Evolutionary conservation across 73 alveolate genomes (phyloP).

Genomic region (Paraurostyla sp.): DNA sequence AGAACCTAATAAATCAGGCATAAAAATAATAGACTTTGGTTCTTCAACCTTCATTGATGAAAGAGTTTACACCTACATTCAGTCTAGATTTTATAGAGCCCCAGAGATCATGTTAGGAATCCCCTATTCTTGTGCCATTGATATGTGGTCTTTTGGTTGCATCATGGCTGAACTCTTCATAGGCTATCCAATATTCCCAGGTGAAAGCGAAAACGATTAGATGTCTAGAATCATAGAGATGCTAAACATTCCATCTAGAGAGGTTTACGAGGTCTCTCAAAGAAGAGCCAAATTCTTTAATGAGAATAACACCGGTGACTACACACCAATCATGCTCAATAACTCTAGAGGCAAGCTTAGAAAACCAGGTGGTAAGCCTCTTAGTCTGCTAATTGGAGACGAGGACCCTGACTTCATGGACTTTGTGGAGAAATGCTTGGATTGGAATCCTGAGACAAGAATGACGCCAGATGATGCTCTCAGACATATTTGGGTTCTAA

Average conservation of each 20-base stretch:
- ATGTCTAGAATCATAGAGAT: slow-evolving; percentile 72
- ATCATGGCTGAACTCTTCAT: slow-evolving; percentile 74
- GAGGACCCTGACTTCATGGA: slow-evolving; percentile 82
- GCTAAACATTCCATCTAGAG: slow-evolving; percentile 67
- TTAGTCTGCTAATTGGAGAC: slow-evolving; percentile 74
- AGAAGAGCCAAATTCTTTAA: slow-evolving; percentile 69
- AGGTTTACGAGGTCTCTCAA: slow-evolving; percentile 41
- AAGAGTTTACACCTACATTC: slow-evolving; percentile 87
- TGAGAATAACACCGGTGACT: slow-evolving; percentile 17
- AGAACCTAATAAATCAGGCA: slow-evolving; percentile 81
- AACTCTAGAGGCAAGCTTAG: slow-evolving; percentile 88
- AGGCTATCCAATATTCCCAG: slow-evolving; percentile 80
- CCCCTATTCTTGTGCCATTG: slow-evolving; percentile 76
- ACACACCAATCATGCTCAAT: slow-evolving; percentile 65
- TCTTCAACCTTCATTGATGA: slow-evolving; percentile 81
- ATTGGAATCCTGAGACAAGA: slow-evolving; percentile 74
- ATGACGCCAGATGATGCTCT: slow-evolving; percentile 72
- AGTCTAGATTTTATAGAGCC: slow-evolving; percentile 79
- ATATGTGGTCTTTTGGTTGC: slow-evolving; percentile 84
- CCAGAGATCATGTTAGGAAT: slow-evolving; percentile 80
- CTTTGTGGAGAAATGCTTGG: slow-evolving; percentile 66
- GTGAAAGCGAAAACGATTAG: slow-evolving; percentile 74
- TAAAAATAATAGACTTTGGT: slow-evolving; percentile 89
- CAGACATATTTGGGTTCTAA: slow-evolving; percentile 68
- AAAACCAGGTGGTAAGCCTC: slow-evolving; percentile 81